Evolutionary conservation across 2,329 filamentous ascomycete species (phyloP).

Genomic region (Pyricularia sp.): DNA sequence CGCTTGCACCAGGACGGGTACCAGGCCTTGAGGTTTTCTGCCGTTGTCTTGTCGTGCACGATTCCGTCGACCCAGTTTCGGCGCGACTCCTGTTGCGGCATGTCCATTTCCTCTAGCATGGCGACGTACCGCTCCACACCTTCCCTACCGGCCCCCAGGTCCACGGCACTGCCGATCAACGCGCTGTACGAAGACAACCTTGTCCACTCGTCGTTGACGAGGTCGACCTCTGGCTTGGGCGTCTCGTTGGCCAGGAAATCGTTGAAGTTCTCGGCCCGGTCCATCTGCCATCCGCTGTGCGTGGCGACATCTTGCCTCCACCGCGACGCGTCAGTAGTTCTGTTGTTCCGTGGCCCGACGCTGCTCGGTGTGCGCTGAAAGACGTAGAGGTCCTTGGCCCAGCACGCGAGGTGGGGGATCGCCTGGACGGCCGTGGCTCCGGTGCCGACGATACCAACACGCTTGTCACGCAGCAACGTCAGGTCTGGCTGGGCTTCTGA

Average conservation of each 20-base stretch:
- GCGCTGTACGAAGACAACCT: constrained; percentile 27
- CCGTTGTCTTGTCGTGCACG: constrained; percentile 43
- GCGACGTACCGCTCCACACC: not conserved
- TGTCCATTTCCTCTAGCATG: not conserved
- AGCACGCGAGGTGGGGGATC: constrained; percentile 33
- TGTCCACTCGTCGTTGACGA: constrained; percentile 42
- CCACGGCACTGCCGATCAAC: constrained; percentile 13
- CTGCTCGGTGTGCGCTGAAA: constrained; percentile 44
- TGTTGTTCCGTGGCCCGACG: constrained; percentile 31
- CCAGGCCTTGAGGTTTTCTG: constrained; percentile 46
- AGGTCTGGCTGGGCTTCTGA: constrained; percentile 26
- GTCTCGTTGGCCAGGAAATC: constrained; percentile 22
- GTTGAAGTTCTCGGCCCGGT: constrained; percentile 35
- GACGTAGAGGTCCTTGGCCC: constrained; percentile 41
- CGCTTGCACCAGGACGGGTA: constrained; percentile 56
- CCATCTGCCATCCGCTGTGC: constrained; percentile 36
- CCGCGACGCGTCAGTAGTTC: constrained; percentile 14
- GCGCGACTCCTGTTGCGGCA: constrained; percentile 18
- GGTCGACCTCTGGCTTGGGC: constrained; percentile 23
- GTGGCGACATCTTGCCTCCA: not conserved
- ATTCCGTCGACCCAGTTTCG: constrained; percentile 29
- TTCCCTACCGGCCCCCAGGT: constrained; percentile 11
- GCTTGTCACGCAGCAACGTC: constrained; percentile 30
- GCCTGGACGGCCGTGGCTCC: constrained; percentile 38
- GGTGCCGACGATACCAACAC: constrained; percentile 39